phyloP scores from a whole-genome alignment of 306 rosid genomes.

The Morella rubra region DNA sequence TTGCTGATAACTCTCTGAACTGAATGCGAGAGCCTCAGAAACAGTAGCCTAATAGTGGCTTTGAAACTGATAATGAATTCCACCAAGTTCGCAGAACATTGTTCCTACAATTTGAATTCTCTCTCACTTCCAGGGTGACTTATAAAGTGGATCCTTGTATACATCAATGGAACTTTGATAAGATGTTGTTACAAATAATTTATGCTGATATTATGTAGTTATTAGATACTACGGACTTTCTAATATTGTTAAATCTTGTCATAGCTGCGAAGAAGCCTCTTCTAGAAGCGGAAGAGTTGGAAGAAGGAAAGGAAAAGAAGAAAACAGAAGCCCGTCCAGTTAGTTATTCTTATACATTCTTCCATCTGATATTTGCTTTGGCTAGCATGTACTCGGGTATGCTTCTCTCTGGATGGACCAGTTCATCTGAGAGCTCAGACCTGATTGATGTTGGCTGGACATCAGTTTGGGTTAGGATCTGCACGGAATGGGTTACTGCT shows the following conservation, averaged over 20 bases:
- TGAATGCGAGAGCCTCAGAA: neutral
- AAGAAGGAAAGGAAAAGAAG: constrained; percentile 66
- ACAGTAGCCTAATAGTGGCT: neutral
- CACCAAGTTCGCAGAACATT: neutral
- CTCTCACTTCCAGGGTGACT: neutral
- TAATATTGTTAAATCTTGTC: constrained; percentile 11
- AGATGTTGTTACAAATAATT: neutral
- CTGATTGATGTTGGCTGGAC: constrained; percentile 97
- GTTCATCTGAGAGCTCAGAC: constrained; percentile 67
- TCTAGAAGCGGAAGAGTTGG: constrained; percentile 59
- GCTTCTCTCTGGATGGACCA: constrained; percentile 98
- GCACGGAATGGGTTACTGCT: constrained; percentile 89
- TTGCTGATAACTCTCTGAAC: neutral
- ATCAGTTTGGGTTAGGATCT: constrained; percentile 90
- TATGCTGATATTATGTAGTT: neutral
- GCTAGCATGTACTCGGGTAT: constrained; percentile 97
- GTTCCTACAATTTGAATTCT: neutral
- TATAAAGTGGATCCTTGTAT: no score
- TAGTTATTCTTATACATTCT: constrained; percentile 85
- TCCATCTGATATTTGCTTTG: constrained; percentile 89
- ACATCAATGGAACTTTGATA: no score
- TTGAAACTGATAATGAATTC: neutral
- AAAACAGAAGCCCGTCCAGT: constrained; percentile 72
- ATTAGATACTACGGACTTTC: neutral
- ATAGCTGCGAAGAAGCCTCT: constrained; percentile 69